A percentile compares a stretch with the other conserved stretches of the same genome.
These are phyloP conservation scores for Byssoonygena ceratinophila DNA, from an alignment of 2,329 filamentous ascomycete species.

Conservation along the genomic window DNA sequence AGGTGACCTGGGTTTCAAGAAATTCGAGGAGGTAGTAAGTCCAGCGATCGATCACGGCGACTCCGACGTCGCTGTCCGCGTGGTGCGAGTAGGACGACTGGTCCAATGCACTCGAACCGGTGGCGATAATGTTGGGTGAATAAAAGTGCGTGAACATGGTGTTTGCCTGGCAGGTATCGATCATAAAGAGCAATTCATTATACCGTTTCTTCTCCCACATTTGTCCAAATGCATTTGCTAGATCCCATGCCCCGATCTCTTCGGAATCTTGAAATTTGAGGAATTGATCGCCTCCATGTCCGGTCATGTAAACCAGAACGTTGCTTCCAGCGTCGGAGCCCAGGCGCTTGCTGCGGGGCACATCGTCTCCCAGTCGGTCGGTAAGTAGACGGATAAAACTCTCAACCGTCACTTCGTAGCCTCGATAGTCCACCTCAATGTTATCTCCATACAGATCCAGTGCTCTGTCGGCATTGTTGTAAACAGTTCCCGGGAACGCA, in stretches of 20 bases:
- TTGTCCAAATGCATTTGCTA: slow-evolving; percentile 95
- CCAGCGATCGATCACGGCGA: slow-evolving; percentile 95
- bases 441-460: slow-evolving; percentile 97
- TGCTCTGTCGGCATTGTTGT: slow-evolving; percentile 92
- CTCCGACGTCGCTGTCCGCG: slow-evolving; percentile 93
- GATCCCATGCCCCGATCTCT: slow-evolving; percentile 90
- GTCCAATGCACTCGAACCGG: slow-evolving; percentile 89
- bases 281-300: slow-evolving; percentile 94
- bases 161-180: slow-evolving; percentile 98
- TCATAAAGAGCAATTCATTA: slow-evolving; percentile 98
- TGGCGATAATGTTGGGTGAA: slow-evolving; percentile 95
- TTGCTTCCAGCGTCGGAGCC: slow-evolving; percentile 93
- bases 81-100: slow-evolving; percentile 97
- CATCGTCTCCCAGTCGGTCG: slow-evolving; percentile 85
- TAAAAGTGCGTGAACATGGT: slow-evolving; percentile 99
- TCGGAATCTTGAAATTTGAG: slow-evolving; percentile 97
- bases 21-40: slow-evolving; percentile 99
- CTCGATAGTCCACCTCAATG: slow-evolving; percentile 96
- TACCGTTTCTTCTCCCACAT: slow-evolving; percentile 99
- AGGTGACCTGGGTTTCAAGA: slow-evolving; percentile 78
- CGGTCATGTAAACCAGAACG: slow-evolving; percentile 98
- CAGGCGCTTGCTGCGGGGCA: slow-evolving; percentile 85
- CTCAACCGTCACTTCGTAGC: slow-evolving; percentile 97
- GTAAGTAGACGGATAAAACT: slow-evolving; percentile 95
- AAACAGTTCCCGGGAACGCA: slow-evolving; percentile 92